These are phyloP conservation scores for Lentinula boryana DNA, from an alignment of 768 basidiomycete species.

Conservation along the genomic window DNA sequence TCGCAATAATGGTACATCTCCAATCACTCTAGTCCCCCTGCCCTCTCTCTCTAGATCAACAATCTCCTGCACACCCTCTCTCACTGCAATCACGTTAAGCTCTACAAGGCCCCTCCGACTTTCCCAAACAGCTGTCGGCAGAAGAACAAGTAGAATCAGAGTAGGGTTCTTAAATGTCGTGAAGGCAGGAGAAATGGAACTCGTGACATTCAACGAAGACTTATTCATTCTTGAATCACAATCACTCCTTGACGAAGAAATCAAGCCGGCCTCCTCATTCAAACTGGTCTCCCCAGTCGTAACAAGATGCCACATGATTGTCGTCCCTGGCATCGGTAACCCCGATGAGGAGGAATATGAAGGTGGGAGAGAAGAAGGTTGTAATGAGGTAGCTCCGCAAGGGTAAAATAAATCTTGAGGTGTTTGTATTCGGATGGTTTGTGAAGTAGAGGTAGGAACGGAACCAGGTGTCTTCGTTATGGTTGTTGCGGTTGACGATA, in stretches of 20 bases:
- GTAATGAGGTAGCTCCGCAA: conserved; percentile 38
- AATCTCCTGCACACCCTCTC: not conserved
- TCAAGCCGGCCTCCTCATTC: not conserved
- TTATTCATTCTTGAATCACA: not conserved
- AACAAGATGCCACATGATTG: conserved; percentile 3
- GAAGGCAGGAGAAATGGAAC: not conserved
- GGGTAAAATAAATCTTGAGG: conserved; percentile 32
- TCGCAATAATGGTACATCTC: not conserved
- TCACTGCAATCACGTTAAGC: not conserved
- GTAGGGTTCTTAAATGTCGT: not conserved
- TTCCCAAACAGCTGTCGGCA: not conserved
- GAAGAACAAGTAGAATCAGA: not conserved
- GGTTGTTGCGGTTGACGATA: not conserved
- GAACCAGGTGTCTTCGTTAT: too few species aligned
- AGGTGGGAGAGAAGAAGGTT: conserved; percentile 24
- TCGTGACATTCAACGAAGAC: not conserved
- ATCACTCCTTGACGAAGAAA: not conserved
- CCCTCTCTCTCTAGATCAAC: not conserved
- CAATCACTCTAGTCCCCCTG: not conserved
- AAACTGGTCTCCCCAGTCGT: not conserved
- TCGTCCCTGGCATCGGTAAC: conserved; percentile 6
- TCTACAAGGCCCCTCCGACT: conserved; percentile 1
- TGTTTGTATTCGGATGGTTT: not conserved
- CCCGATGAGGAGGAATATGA: not conserved
- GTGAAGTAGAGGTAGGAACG: not conserved